Base-by-base conservation (phyloP, 1,284 basidiomycete genomes). In the Kwoniella shivajii region DNA sequence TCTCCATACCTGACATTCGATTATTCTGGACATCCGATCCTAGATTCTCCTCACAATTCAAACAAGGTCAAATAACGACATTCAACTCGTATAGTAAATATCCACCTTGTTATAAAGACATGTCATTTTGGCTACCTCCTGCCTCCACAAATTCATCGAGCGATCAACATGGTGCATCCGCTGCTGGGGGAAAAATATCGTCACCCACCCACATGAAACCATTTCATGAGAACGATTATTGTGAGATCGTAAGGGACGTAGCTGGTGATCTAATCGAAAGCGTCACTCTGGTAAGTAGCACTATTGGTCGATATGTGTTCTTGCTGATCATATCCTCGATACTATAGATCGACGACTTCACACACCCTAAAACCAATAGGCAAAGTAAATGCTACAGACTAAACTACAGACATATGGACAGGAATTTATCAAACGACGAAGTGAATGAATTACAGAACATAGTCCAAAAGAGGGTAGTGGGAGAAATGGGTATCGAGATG, bases 1-100 rank as follows among this genome's bases (percentile, higher is more conserved):
- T 89, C 79, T 89, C 87, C 16, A 96, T 99, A 55, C 96, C 95
- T 3, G 96, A 99, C 75, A 99, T 99, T 71, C 89, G 96, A n/a
- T 82, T 99, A 13, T 99, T 99, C 83, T 99, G 96, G 96, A 94
- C 93, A 2, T 78, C 81, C 49, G 96, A 99, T 71, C 69, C 83
- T 18, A 87, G 95, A 9, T 99, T 99, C 83, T 78, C 89, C 30
- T 83, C 84, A 10, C 96, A 99, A 68, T 99, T 99, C 78, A 77
- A 81, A 31, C 78, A 83, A 33, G 88, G 86, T n/a, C 77, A 86
- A 56, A 88, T 96, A 63, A 85, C 82, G 6, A 84, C 85, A 0
- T 96, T 96, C 82, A 85, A 86, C 68, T 85, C 90, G 1, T 96
- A 92, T 78, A 94, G 91, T 10, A 90, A 87, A 75, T 92, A 91